These are phyloP conservation scores for Alternaria sp. DNA, from an alignment of 2,329 filamentous ascomycete genomes.

Conservation along the genomic window DNA sequence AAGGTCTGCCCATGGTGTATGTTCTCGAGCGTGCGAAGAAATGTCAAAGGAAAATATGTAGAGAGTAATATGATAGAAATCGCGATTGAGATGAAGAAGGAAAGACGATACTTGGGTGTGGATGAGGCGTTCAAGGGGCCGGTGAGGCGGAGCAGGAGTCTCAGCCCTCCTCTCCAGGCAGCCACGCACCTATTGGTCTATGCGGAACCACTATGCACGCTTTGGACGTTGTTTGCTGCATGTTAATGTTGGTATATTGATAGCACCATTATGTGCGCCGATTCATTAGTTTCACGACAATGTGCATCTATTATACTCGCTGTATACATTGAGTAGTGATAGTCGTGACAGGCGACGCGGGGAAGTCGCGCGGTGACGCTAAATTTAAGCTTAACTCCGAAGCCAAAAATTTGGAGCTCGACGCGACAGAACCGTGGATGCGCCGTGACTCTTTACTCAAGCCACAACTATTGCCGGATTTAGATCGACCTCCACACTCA, in stretches of 20 bases:
- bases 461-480: not conserved
- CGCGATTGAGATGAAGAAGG: not conserved
- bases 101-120: conserved; percentile 9
- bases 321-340: not conserved
- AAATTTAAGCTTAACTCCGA: conserved; percentile 39
- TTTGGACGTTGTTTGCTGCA: not conserved
- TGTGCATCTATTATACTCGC: not conserved
- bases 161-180: conserved; percentile 31
- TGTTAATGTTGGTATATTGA: not conserved
- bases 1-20: conserved; percentile 40
- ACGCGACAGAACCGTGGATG: conserved; percentile 13
- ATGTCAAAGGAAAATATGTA: not conserved
- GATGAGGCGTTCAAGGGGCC: conserved; percentile 17
- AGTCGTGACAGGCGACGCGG: conserved; percentile 4
- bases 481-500: not conserved
- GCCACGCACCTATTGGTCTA: conserved; percentile 20
- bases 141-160: conserved; percentile 32
- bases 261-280: not conserved
- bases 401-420: conserved; percentile 33
- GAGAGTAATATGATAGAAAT: not conserved
- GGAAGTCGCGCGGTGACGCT: conserved; percentile 28
- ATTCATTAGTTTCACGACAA: not conserved
- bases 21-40: not conserved
- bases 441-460: conserved; percentile 2
- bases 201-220: conserved; percentile 5